Percentiles rank a stretch among this genome's conserved stretches.
Conservation (phyloP, 2,329 filamentous ascomycete genomes). For the Aspergillus tanneri region DNA sequence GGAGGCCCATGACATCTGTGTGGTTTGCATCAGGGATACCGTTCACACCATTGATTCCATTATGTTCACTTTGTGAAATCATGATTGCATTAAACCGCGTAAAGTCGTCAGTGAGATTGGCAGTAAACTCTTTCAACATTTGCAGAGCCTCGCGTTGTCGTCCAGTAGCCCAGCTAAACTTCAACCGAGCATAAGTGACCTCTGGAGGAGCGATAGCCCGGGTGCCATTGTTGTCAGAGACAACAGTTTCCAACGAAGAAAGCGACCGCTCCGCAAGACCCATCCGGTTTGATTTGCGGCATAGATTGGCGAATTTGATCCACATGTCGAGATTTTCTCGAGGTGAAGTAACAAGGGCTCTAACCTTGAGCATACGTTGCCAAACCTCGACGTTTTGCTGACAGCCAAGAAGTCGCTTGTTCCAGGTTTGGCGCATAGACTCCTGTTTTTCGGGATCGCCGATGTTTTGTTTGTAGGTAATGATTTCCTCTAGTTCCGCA, state of each 20-base stretch:
- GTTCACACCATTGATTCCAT: slow-evolving; percentile 50
- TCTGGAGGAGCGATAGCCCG: slow-evolving; percentile 59
- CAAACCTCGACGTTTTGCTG: slow-evolving; percentile 97
- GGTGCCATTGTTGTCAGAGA: slow-evolving; percentile 48
- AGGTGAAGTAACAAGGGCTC: slow-evolving; percentile 86
- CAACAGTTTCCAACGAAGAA: slow-evolving; percentile 78
- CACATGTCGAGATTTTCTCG: slow-evolving; percentile 97
- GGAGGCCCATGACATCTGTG: slow-evolving; percentile 39
- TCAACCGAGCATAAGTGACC: slow-evolving; percentile 93
- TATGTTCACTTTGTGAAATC: slow-evolving; percentile 37
- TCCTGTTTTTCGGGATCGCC: slow-evolving; percentile 80
- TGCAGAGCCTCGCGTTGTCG: slow-evolving; percentile 62
- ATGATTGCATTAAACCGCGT: slow-evolving; percentile 45
- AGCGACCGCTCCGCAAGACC: slow-evolving; percentile 94
- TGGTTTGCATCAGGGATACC: slow-evolving; percentile 45
- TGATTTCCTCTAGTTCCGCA: slow-evolving; percentile 96
- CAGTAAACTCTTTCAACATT: slow-evolving; percentile 62
- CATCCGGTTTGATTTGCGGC: slow-evolving; percentile 91
- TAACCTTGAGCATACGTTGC: slow-evolving; percentile 95
- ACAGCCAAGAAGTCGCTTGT: slow-evolving; percentile 88
- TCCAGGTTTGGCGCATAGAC: slow-evolving; percentile 92
- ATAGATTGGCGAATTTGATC: slow-evolving; percentile 98
- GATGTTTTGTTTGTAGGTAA: slow-evolving; percentile 88
- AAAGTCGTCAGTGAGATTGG: slow-evolving; percentile 60
- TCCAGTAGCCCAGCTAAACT: slow-evolving; percentile 90